Conservation (phyloP, 306 rosid species). For the Ammopiptanthus mongolicus region DNA sequence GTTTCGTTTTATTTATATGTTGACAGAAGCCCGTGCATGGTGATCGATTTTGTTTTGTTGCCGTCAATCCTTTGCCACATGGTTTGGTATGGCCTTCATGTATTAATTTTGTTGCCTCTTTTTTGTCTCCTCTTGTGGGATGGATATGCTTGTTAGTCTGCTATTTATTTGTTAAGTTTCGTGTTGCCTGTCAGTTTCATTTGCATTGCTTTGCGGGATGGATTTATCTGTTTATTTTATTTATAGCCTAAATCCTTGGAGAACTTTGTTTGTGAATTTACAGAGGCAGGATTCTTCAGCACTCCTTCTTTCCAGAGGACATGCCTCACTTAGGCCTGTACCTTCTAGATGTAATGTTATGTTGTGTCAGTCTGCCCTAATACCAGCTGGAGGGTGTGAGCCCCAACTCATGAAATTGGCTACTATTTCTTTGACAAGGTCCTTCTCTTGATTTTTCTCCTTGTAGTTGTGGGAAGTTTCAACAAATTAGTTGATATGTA, state of each 20-base stretch:
- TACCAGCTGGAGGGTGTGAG: slow-evolving; percentile 64
- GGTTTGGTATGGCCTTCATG: slow-evolving; percentile 46
- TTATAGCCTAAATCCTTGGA: slow-evolving; percentile 12
- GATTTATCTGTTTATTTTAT: background rate
- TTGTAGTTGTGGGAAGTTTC: background rate
- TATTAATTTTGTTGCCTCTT: background rate
- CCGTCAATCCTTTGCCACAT: slow-evolving; percentile 37
- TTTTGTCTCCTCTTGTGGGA: background rate
- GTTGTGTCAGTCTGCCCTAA: slow-evolving; percentile 51
- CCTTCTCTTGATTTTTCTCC: background rate
- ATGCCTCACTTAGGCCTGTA: slow-evolving; percentile 39
- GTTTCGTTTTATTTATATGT: slow-evolving; percentile 10
- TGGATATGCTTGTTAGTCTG: background rate
- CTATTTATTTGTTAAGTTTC: background rate
- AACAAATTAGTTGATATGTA: background rate
- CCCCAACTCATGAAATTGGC: slow-evolving; percentile 52
- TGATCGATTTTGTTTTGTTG: slow-evolving; percentile 39
- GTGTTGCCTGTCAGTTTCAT: background rate
- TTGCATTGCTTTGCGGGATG: background rate
- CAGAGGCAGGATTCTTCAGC: slow-evolving; percentile 52
- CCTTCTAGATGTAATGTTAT: slow-evolving; percentile 51
- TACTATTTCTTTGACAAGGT: slow-evolving; percentile 65
- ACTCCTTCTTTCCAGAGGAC: slow-evolving; percentile 38
- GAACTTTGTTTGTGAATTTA: slow-evolving; percentile 29
- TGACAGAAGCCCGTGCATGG: slow-evolving; percentile 34